Percentiles rank a stretch among this genome's conserved stretches.
Evolutionary conservation across 768 basidiomycete species (phyloP).

Genomic region (Exidia glandulosa): DNA sequence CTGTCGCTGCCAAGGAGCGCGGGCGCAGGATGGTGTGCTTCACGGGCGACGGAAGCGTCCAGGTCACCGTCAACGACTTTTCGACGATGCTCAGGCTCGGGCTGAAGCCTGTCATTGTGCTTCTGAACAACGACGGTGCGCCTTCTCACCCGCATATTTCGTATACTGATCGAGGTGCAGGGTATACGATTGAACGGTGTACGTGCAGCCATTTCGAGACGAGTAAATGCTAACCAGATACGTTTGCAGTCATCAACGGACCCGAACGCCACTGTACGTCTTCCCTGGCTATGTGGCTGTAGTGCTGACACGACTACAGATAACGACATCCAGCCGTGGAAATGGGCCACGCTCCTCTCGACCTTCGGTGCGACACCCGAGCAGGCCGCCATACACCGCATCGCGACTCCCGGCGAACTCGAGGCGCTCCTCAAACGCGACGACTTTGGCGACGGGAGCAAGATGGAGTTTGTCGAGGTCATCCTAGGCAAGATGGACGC

Average conservation of each 20-base stretch:
- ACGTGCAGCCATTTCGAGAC: neutral
- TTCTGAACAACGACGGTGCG: conserved; percentile 51
- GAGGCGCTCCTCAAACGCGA: conserved; percentile 49
- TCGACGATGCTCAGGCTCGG: conserved; percentile 70
- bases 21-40: conserved; percentile 67
- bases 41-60: conserved; percentile 77
- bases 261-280: conserved; percentile 40
- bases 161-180: conserved; percentile 21
- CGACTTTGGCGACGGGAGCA: conserved; percentile 49
- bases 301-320: conserved; percentile 26
- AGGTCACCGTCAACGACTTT: conserved; percentile 72
- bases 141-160: neutral
- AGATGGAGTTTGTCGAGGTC: conserved; percentile 73
- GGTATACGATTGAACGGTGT: neutral
- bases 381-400: conserved; percentile 11
- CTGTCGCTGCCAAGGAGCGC: conserved; percentile 63
- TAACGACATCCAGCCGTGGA: conserved; percentile 78
- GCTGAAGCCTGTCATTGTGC: conserved; percentile 74
- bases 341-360: conserved; percentile 54
- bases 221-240: neutral
- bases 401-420: conserved; percentile 6
- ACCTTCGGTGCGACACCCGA: conserved; percentile 33
- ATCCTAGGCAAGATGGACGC: conserved; percentile 66
- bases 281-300: neutral
- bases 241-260: neutral